Base-by-base conservation (phyloP, 2,329 filamentous ascomycete genomes). In the Acephala macrosclerotiorum region DNA sequence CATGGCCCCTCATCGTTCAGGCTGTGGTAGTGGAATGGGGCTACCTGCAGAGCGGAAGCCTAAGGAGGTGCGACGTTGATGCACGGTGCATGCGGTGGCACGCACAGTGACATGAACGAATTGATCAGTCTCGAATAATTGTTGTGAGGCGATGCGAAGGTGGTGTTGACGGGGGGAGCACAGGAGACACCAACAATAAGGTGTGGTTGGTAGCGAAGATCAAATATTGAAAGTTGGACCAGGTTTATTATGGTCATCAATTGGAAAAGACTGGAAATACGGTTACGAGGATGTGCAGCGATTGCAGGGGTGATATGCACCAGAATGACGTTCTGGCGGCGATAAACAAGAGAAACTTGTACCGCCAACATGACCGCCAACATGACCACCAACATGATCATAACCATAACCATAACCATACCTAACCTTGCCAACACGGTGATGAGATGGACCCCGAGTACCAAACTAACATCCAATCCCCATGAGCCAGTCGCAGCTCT, bases 41-140 rank as follows among this genome's bases (percentile, higher is more conserved):
- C 47, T 53, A 11, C 22, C 25, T 53, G 49, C 49, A 53, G 49
- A 18, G 14, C 25, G 25, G 49, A 33, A 29, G 16, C 49, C 25
- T 33, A 18, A 53, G 45, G 11, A 53, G 25, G 20, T 20, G 20
- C 45, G 20, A 20, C 20, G 45, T 49, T 49, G 45, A 25, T 3
- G 49, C n/a, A n/a, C n/a, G n/a, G n/a, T n/a, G n/a, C n/a, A n/a
- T n/a, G n/a, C n/a, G n/a, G n/a, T n/a, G n/a, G n/a, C n/a, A n/a
- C n/a, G n/a, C n/a, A n/a, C n/a, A n/a, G n/a, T n/a, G 49, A 25
- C 49, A 53, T 53, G 49, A 53, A 53, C 49, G 49, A 53, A 33
- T 3, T 9, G 49, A 53, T 26, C 9, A 29, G 49, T 53, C 25
- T 26, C 25, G 49, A 29, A 33, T 53, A 33, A n/a, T 49, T 16